These are phyloP conservation scores for Neopestalotiopsis sp. DNA, from an alignment of 2,329 filamentous ascomycete species.

Conservation along the genomic window DNA sequence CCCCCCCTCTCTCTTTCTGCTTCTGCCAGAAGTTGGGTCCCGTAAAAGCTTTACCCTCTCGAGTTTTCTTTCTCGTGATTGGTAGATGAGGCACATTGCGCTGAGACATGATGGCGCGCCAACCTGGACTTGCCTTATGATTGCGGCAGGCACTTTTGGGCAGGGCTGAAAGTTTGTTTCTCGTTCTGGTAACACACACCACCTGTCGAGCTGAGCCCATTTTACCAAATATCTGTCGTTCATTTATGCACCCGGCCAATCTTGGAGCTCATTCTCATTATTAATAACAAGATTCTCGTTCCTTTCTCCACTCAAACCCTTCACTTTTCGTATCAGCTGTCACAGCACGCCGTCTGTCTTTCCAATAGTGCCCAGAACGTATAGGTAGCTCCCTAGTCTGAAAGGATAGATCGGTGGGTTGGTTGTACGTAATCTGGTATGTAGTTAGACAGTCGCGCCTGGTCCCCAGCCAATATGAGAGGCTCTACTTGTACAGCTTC, in stretches of 20 bases:
- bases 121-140: too few species aligned
- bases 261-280: neutral
- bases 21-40: neutral
- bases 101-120: neutral
- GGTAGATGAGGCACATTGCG: neutral
- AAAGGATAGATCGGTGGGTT: too few species aligned
- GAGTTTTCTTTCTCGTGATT: neutral
- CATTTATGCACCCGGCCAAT: neutral
- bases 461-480: too few species aligned
- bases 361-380: too few species aligned
- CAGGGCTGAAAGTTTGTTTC: conserved; percentile 2
- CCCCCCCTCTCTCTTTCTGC: too few species aligned
- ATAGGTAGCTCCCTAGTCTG: too few species aligned
- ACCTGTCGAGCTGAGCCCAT: neutral
- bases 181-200: neutral
- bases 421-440: too few species aligned
- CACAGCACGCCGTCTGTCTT: too few species aligned
- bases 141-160: neutral
- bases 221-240: neutral
- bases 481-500: too few species aligned
- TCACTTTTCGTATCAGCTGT: too few species aligned
- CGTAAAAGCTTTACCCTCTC: neutral
- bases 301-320: neutral
- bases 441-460: too few species aligned
- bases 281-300: neutral